Evolutionary conservation across 495 filamentous ascomycete genomes (phyloP), one percentile per base, ranked within the genome.

Genomic region (Neurospora tetrasperma): DNA sequence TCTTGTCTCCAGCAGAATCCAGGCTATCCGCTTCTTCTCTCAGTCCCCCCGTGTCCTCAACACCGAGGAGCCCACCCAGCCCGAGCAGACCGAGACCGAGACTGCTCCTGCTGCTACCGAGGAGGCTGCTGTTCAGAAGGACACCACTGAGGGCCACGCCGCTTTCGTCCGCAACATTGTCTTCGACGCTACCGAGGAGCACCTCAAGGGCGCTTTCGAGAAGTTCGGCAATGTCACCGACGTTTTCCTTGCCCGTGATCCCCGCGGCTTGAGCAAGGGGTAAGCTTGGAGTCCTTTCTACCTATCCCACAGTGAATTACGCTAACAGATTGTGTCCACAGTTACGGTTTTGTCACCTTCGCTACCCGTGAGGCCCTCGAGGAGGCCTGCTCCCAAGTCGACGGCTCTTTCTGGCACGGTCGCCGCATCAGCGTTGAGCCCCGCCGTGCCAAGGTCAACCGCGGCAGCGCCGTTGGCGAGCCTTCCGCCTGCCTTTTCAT

Each of bases 121-220:
- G 54, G 54, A 66, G 54, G 54, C 6, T 16, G 23, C 54, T 27
- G 31, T 38, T 14, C 23, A 69, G 12, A 10, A 43, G 42, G 43
- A 42, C 54, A 23, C 43, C 11, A 12, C 3, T 39, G 3, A 72
- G 9, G 68, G 71, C 18, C n/a, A 77, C 43, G 71, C 82, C 40
- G 72, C 96, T 69, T 98, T 93, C 77, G 77, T 98, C 75, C 92
- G 92, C 43, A 99, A 99, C 83, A 80, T 99, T 27, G 90, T 91
- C 77, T 99, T 92, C 78, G 94, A 97, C 81, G 86, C 92, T 23
- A 92, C 89, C 18, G 89, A 89, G 4, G 85, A 89, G 23, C 91
- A 96, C 80, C 78, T 97, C 46, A 81, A 85, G 75, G 85, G 87
- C 70, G 86, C 91, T 16, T 92, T 94, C 73, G 81, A 83, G 72